Conservation (phyloP, 2,329 filamentous ascomycete genomes). For the Cryphonectria japonica region DNA sequence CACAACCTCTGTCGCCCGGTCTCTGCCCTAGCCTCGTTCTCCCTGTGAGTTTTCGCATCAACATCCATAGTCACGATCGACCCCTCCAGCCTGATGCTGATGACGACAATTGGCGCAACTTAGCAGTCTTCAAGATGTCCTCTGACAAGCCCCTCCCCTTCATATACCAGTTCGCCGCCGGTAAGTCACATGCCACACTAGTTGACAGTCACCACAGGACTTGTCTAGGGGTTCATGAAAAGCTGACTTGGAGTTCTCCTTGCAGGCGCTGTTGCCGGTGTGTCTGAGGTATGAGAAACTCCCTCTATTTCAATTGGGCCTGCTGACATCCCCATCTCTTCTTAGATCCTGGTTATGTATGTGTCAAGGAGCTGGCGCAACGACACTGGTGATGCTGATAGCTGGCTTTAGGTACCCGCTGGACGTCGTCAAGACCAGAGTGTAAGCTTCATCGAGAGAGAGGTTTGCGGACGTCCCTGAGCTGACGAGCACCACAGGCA, state of each 20-base stretch:
- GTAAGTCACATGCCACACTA: slow-evolving; percentile 51
- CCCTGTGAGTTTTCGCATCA: slow-evolving; percentile 15
- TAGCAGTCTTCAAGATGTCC: slow-evolving; percentile 57
- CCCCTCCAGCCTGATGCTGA: not conserved
- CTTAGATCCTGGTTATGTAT: slow-evolving; percentile 85
- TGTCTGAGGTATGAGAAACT: slow-evolving; percentile 78
- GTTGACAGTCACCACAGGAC: slow-evolving; percentile 31
- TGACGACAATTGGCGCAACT: not conserved
- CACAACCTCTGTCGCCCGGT: slow-evolving; percentile 2
- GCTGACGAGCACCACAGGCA: slow-evolving; percentile 59
- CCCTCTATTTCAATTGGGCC: slow-evolving; percentile 28
- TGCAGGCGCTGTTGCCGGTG: slow-evolving; percentile 88
- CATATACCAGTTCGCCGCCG: slow-evolving; percentile 92
- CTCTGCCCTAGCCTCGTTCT: slow-evolving; percentile 13
- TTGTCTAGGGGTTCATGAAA: slow-evolving; percentile 22
- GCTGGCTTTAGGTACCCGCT: slow-evolving; percentile 79
- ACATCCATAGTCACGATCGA: not conserved
- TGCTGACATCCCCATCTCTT: slow-evolving; percentile 32
- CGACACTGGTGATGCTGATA: slow-evolving; percentile 27
- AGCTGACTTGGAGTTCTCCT: slow-evolving; percentile 35
- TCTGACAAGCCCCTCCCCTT: slow-evolving; percentile 81
- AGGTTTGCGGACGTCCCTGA: slow-evolving; percentile 7
- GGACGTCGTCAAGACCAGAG: slow-evolving; percentile 97
- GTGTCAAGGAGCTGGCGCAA: slow-evolving; percentile 37
- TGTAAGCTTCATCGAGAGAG: slow-evolving; percentile 60